Conservation (phyloP, 2,329 filamentous ascomycete genomes). For the Neoscytalidium dimidiatum region DNA sequence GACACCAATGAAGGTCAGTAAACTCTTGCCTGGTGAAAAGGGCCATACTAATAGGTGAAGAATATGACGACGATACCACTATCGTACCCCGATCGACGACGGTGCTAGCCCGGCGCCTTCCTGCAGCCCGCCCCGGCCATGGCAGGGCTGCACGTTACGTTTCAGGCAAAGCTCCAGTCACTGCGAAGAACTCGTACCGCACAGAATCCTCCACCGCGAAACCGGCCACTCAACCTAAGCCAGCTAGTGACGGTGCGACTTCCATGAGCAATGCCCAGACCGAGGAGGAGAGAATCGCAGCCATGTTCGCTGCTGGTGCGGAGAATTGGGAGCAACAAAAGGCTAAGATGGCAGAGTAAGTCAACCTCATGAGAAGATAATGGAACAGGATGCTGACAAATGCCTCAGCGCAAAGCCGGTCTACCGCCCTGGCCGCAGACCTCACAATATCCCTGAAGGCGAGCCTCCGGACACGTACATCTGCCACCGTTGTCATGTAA, state of each 20-base stretch:
- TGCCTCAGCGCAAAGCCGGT: conserved; percentile 45
- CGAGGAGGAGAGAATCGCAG: conserved; percentile 90
- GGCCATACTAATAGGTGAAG: conserved; percentile 48
- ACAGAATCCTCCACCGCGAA: conserved; percentile 62
- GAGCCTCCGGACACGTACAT: conserved; percentile 92
- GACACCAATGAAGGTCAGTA: conserved; percentile 84
- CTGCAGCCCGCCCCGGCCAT: conserved; percentile 80
- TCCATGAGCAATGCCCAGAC: conserved; percentile 80
- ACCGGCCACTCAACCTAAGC: conserved; percentile 41
- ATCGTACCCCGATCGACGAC: conserved; percentile 94
- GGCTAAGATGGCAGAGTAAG: conserved; percentile 77
- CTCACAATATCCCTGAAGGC: conserved; percentile 81
- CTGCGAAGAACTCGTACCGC: conserved; percentile 77
- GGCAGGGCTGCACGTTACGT: conserved; percentile 94
- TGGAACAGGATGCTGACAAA: conserved; percentile 14
- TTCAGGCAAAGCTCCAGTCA: conserved; percentile 90
- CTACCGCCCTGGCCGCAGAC: conserved; percentile 55
- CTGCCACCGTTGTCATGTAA: conserved; percentile 93
- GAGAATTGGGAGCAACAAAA: conserved; percentile 93
- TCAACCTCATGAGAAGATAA: conserved; percentile 28
- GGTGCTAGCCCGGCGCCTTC: conserved; percentile 84
- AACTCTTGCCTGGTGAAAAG: not conserved
- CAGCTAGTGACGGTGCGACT: conserved; percentile 56
- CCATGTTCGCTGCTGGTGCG: conserved; percentile 86
- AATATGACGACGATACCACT: conserved; percentile 97